Percentiles rank a stretch among this genome's conserved stretches.
These are phyloP conservation scores for Hericium erinaceus DNA, from an alignment of 768 basidiomycete species.

Conservation along the genomic window DNA sequence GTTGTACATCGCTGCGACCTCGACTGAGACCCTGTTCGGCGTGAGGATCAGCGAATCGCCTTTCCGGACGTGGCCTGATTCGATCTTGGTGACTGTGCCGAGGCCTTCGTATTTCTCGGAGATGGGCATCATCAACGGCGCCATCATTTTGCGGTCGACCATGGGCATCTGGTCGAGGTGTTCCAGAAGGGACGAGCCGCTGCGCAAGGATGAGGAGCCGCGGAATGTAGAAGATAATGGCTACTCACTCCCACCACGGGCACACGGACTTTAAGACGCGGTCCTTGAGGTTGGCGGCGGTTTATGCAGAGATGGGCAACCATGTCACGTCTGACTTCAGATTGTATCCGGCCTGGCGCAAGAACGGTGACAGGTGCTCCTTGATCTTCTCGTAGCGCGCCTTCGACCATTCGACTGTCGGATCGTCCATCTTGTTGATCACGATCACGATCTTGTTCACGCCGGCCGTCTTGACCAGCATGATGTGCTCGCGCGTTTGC, in stretches of 20 bases:
- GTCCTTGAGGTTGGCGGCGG: constrained; percentile 89
- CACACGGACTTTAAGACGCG: constrained; percentile 55
- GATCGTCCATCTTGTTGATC: constrained; percentile 98
- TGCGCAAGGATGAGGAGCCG: constrained; percentile 15
- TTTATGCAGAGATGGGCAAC: constrained; percentile 90
- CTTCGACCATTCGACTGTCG: constrained; percentile 86
- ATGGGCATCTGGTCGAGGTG: constrained; percentile 84
- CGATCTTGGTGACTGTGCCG: constrained; percentile 94
- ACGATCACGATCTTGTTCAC: constrained; percentile 83
- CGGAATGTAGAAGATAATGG: constrained; percentile 3
- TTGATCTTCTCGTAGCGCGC: constrained; percentile 85
- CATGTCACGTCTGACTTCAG: constrained; percentile 88
- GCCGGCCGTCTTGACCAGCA: constrained; percentile 98
- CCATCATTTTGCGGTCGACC: constrained; percentile 84
- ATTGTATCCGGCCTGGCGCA: constrained; percentile 85
- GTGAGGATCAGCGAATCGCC: constrained; percentile 79
- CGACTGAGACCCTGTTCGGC: constrained; percentile 84
- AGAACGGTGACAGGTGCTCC: constrained; percentile 83
- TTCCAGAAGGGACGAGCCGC: constrained; percentile 79
- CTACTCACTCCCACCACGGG: constrained; percentile 81
- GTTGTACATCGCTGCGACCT: constrained; percentile 82
- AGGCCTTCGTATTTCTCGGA: constrained; percentile 99
- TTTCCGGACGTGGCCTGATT: constrained; percentile 87
- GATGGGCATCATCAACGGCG: constrained; percentile 92
- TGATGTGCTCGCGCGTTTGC: constrained; percentile 95